Base-by-base conservation (phyloP, 768 basidiomycete species). In the Mycena metata region DNA sequence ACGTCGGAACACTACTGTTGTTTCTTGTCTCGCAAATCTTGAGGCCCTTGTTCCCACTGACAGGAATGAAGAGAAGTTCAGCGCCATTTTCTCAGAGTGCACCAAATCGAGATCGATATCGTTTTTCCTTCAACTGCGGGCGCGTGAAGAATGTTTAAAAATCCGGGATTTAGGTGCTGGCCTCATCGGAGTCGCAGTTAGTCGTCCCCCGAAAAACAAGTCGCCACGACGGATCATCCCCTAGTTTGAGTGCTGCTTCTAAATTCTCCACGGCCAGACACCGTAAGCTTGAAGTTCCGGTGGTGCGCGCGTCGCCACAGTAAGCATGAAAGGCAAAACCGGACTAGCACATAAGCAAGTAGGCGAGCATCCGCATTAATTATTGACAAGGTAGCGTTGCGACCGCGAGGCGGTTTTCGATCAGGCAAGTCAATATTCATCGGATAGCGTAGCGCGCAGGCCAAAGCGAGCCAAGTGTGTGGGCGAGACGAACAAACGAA, bases 391-490 rank as follows among this genome's bases (percentile, higher is more conserved):
- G 21, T 24, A 43, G 49, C 64, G 52, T 49, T 60, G 59, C 36
- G 16, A 39, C 59, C 66, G 46, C 66, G 54, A 67, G 66, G 60
- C 57, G 2, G 54, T 35, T 51, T n/a, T 54, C 46, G 55, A 57
- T 52, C 33, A 42, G 21, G 50, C 19, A 52, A 42, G 33, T 43
- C 23, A 49, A 21, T 47, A 65, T 51, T 65, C 36, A 65, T 57
- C 55, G 17, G 61, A 51, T 63, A 52, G 61, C 30, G 61, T 13
- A 35, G 61, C 26, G 36, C 43, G 46, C 52, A 35, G 13, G 16
- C 56, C 36, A 36, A 30, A 57, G 26, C n/a, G 45, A 36, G 62
- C 23, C 54, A 45, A 59, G 46, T 51, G 46, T 33, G 30, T 43
- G 23, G 43, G 16, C 23, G 59, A 21, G 42, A 23, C 16, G 39